A percentile compares a stretch with the other conserved stretches of the same genome.
Conservation (phyloP, 2,329 filamentous ascomycete genomes). For the Golovinomyces cichoracearum region DNA sequence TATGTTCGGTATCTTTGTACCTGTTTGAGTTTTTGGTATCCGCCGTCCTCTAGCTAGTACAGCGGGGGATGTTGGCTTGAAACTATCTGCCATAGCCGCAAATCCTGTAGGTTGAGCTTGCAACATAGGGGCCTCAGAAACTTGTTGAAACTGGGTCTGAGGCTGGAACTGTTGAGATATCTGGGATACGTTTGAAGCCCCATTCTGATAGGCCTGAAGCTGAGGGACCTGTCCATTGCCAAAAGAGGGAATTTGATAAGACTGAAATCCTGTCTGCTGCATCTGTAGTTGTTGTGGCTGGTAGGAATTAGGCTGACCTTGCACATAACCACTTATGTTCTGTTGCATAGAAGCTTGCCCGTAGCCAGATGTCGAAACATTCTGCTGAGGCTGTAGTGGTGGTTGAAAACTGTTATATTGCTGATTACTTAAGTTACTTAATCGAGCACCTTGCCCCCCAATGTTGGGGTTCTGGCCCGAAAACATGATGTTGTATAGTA, state of each 20-base stretch:
- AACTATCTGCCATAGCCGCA: conserved; percentile 39
- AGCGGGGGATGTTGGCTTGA: conserved; percentile 25
- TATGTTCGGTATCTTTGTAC: conserved; percentile 73
- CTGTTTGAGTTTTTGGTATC: conserved; percentile 27
- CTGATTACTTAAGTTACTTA: conserved; percentile 32
- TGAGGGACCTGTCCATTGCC: conserved; percentile 22
- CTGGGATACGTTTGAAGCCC: conserved; percentile 13
- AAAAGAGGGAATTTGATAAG: conserved; percentile 17
- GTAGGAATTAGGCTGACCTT: conserved; percentile 25
- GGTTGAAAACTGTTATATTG: conserved; percentile 26
- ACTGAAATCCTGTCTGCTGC: conserved; percentile 34
- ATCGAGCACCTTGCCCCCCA: conserved; percentile 51
- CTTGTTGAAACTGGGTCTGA: conserved; percentile 17
- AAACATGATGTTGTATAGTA: conserved; percentile 38
- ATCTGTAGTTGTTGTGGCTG: conserved; percentile 22
- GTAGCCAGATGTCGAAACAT: conserved; percentile 14
- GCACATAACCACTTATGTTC: conserved; percentile 13
- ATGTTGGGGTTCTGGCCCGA: conserved; percentile 70
- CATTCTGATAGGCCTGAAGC: conserved; percentile 17
- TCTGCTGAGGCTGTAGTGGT: conserved; percentile 18
- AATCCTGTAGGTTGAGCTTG: conserved; percentile 42
- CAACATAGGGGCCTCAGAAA: conserved; percentile 31
- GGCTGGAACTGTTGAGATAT: conserved; percentile 14
- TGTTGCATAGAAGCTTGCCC: conserved; percentile 15
- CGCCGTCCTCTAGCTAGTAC: conserved; percentile 20